Conservation (phyloP, 225 moss, liverwort and hornwort species). For the Polytrichum commune region DNA sequence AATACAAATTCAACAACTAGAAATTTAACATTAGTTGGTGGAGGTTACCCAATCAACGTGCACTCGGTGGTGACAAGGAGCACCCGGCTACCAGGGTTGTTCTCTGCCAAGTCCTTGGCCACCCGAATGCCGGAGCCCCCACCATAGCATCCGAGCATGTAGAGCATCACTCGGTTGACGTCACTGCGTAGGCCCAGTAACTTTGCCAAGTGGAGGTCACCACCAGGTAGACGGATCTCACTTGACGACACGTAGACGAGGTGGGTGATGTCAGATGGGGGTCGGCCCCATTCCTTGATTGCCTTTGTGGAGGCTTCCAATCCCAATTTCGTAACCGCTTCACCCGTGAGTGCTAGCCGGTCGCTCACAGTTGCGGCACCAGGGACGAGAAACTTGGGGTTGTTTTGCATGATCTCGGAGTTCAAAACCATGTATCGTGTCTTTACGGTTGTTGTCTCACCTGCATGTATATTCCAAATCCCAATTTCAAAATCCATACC, state of each 20-base stretch:
- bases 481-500: no score
- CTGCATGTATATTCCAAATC: slow-evolving; percentile 15
- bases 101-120: slow-evolving; percentile 89
- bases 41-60: slow-evolving; percentile 64
- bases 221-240: slow-evolving; percentile 86
- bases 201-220: slow-evolving; percentile 71
- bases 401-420: slow-evolving; percentile 59
- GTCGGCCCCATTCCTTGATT: slow-evolving; percentile 79
- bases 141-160: slow-evolving; percentile 94
- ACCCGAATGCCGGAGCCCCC: slow-evolving; percentile 83
- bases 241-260: slow-evolving; percentile 92
- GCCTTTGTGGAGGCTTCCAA: slow-evolving; percentile 67
- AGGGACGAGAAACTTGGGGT: slow-evolving; percentile 68
- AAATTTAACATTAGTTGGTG: no score
- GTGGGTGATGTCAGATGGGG: slow-evolving; percentile 65
- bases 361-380: slow-evolving; percentile 70
- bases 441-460: slow-evolving; percentile 89
- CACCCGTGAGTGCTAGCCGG: slow-evolving; percentile 68
- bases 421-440: slow-evolving; percentile 83
- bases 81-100: slow-evolving; percentile 71
- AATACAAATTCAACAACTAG: no score
- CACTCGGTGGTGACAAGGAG: slow-evolving; percentile 84
- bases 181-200: slow-evolving; percentile 64
- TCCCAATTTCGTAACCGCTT: slow-evolving; percentile 88
- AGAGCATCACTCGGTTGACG: slow-evolving; percentile 83